Base-by-base conservation (phyloP, 257 asterid species). In the Capsicum pubescens region DNA sequence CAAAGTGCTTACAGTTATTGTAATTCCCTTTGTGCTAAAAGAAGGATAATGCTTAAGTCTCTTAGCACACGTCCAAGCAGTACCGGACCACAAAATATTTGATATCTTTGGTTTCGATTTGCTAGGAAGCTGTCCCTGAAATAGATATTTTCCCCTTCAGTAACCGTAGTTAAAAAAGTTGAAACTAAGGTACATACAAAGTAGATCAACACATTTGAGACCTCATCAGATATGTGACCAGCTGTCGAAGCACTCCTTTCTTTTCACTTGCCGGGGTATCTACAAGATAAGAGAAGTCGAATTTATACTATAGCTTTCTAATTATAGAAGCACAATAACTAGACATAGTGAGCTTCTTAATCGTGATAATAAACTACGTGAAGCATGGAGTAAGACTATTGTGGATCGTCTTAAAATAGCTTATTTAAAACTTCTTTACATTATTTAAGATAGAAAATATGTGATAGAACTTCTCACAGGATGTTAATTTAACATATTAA, bases 21-120 rank as follows among this genome's bases (percentile, higher is more conserved):
- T 81, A 57, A 86, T 86, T 82, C 85, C 89, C 7, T 84, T 82
- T 83, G 84, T 71, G 87, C 57, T 44, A 76, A 91, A 87, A 67
- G 91, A 87, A 14, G 90, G 91, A 87, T 90, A 94, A 79, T 94
- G 98, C 85, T 82, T 87, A 61, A 89, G 93, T 87, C 87, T 83
- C 85, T 87, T 83, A 15, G 71, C 44, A 55, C 98, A 91, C 84
- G 76, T 80, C 87, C 85, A 87, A 83, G 90, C 88, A 66, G 87
- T 87, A 13, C 94, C 95, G 32, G 84, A 84, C 97, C 98, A 93
- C 72, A 57, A 55, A 32, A 88, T 87, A 61, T 86, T 88, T 74
- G 91, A 81, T 66, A 68, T 81, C 8, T 72, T 77, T 9, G 83
- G 70, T 64, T 70, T 84, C 46, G 19, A n/a, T 55, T 85, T 86